Base-by-base conservation (phyloP, 176 grass and related monocot species). In the Coix lacrymajobi region DNA sequence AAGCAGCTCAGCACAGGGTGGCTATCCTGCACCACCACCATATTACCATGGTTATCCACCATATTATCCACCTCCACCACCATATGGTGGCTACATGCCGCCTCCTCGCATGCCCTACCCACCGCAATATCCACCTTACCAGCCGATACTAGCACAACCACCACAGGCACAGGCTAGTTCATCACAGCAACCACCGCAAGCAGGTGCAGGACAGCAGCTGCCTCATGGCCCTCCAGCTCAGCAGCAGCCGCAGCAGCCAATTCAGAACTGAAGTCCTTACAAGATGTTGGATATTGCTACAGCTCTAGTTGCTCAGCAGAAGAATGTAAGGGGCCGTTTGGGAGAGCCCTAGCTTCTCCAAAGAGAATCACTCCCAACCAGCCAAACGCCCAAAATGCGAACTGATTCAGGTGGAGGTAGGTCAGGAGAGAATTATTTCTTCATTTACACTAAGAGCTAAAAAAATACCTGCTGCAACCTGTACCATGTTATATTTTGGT, bases 1-100 rank as follows among this genome's bases (percentile, higher is more conserved):
- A 32, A 88, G 85, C 82, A 87, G 85, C 73, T 88, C 88, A 30
- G 76, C 56, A 4, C 96, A 86, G 24, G 72, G 67, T 11, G 56
- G 62, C 31, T 93, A 93, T 80, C 85, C 83, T 37, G 67, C 71
- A 16, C 85, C 83, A 34, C 82, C 91, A 0, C 89, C 79, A 11
- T 92, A 93, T 85, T 84, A 85, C 79, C 92, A 96, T 41, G 91
- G 89, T 7, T 92, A 91, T 69, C 89, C 87, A 57, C 87, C 79
- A 10, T 89, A 89, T 54, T 96, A 92, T 58, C 76, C 88, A 30
- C 69, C 67, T 26, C 67, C 69, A 2, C 69, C 69, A 77, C 88
- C 85, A 24, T 93, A 90, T 11, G 86, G 87, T 6, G 84, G 89
- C 45, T 94, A 89, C 71, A 85, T 90, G 81, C 72, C 67, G 4